Evolutionary conservation across 2,329 filamentous ascomycete genomes (phyloP), one percentile per base, ranked within the genome.

Genomic region (Chaetomiaceae sp.): DNA sequence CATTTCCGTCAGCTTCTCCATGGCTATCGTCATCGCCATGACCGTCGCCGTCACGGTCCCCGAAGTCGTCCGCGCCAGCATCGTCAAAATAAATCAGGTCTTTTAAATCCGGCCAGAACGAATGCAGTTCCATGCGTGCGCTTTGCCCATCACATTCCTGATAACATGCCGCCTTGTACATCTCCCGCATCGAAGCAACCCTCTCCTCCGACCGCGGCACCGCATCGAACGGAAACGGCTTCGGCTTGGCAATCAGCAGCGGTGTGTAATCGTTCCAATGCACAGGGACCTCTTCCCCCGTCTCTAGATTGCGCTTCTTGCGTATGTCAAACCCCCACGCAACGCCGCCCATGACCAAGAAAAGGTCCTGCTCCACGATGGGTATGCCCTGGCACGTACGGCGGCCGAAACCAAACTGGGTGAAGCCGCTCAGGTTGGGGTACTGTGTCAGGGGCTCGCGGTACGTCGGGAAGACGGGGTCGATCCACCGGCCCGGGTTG

Each of bases 221-320:
- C 2, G 65, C 64, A 14, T 74, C 70, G 40, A 75, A 74, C 16
- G 67, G 62, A 47, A 75, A 75, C 14, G 56, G 58, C 7, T 53
- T 53, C 0, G 73, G 73, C 64, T 75, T 75, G n/a, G 73, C 71
- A 46, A 75, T 75, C 10, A 75, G 62, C 5, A 75, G 61, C 6
- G 72, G 67, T 8, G 72, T 72, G 55, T 69, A 74, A 38, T 71
- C 65, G 57, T 74, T 71, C 73, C 73, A 75, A 60, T 73, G 72
- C 0, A 74, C 69, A 1, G 67, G 67, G 0, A 73, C 18, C 37
- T 64, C 61, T 7, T 34, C 20, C 7, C 62, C 64, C 0, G 56
- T 56, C 0, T 8, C 37, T 2, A 60, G 54, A 25, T 61, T 59
- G n/a, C 61, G 60, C 51, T 68, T 68, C 54, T 67, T 62, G 50